Base-by-base conservation (phyloP, 352 stramenopile genomes). In the Pythium brassicae region DNA sequence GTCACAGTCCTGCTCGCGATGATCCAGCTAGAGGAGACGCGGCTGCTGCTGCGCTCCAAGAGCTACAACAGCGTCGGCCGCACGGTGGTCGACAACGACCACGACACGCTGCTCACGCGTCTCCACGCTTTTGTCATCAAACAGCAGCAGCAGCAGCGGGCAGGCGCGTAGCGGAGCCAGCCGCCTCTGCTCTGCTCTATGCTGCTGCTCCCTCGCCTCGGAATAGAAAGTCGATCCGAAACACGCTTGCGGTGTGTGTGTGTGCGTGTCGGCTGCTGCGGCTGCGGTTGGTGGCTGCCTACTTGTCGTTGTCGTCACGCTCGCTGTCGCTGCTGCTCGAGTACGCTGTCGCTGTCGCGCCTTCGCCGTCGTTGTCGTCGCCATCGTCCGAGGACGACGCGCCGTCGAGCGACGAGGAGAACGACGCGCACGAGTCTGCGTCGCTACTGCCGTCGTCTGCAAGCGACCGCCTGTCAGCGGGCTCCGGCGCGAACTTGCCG, bases 1-100 rank as follows among this genome's bases (percentile, higher is more conserved):
- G 6, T 25, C n/a, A 10, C 42, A 89, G 83, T 94, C 29, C 78
- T 94, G 59, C 69, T 91, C 3, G 74, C 72, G 35, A 86, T 92
- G 78, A 80, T 89, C 50, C 75, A 88, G 40, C 51, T 92, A 7
- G 66, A 86, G 14, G 81, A 87, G 40, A 71, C 77, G 11, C 76
- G 70, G 35, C 44, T 72, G 23, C 53, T 86, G 0, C 43, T 94
- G 26, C 68, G 73, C 26, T 77, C 82, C n/a, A 89, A 85, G 67
- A 86, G 69, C 55, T 92, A 87, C 69, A 81, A 70, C 53, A 68
- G 71, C 4, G 66, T 63, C 17, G 61, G 66, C 0, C 62, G 62
- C 25, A 76, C 72, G 8, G 57, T 69, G 27, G 51, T 81, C 5
- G 61, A 76, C 42, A 62, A 74, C 20, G 62, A 81, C 44, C 57